Evolutionary conservation across 768 basidiomycete species (phyloP), one percentile per base, ranked within the genome.

Genomic region (Suillus sp.): DNA sequence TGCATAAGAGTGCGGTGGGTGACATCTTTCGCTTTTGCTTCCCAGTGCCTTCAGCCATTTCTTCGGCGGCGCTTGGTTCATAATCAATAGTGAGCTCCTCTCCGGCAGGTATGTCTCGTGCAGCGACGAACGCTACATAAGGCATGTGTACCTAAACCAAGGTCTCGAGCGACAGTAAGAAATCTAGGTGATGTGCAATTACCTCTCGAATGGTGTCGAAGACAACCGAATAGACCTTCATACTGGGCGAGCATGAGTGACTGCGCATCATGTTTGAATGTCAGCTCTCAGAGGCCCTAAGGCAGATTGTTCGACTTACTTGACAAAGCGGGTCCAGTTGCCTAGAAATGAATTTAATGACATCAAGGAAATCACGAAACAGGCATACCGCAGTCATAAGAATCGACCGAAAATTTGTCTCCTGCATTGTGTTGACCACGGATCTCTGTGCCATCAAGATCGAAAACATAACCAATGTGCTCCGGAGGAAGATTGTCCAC

Each of bases 271-370:
- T 69, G 42, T 64, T 27, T 18, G 51, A 51, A 51, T 13, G 61
- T 38, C 13, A 4, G 16, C 35, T 37, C 40, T 40, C 10, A 30
- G 22, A 34, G 5, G 51, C 20, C 5, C 27, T 32, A 32, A 13
- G 20, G 25, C n/a, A 18, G 32, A 45, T 38, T 16, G 43, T 57
- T 45, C 38, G 13, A 72, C 86, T 63, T 66, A 89, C 89, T 91
- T 91, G 37, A 91, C 77, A 65, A 91, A 91, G 4, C 89, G 81
- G 9, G 88, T 87, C 90, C 90, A 91, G 67, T 91, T 91, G 8
- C 90, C 89, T 90, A 65, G 30, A 40, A 56, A 57, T 51, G 42
- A 34, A 4, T 27, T 50, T 67, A 60, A 57, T 42, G 47, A 6
- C 70, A 50, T 54, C 56, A 2, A 27, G 51, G 40, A 50, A 34